Evolutionary conservation across 1,284 basidiomycete species (phyloP), one percentile per base, ranked within the genome.

Genomic region (Malassezia nana): DNA sequence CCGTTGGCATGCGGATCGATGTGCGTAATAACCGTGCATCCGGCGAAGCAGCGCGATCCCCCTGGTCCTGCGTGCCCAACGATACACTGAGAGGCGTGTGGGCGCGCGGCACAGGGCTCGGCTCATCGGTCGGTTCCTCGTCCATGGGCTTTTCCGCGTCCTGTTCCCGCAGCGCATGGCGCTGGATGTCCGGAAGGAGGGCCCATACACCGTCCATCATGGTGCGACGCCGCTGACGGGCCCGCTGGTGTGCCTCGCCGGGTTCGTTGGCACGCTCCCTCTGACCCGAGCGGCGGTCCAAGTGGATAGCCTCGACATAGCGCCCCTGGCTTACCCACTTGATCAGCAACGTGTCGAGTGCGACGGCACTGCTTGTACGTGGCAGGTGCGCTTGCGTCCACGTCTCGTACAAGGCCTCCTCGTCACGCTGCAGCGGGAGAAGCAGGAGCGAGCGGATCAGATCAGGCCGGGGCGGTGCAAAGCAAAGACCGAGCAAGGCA

Each of bases 281-380:
- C 24, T 46, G 49, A 12, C 43, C 24, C 4, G 54, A 35, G 35
- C 65, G 55, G 2, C 61, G 52, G 42, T 66, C 64, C n/a, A 67
- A 51, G 7, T 63, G 58, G 30, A 67, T 64, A 0, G 67, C 67
- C 47, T 67, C 65, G 53, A 67, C 58, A 52, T 67, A 69, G 18
- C 60, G 50, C 0, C 65, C 67, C 24, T 65, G 58, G 50, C 58
- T 58, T 41, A 69, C 61, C 41, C 58, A 63, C 22, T 66, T 58
- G 33, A 67, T 52, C 24, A 69, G 58, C 22, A 69, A 54, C 12
- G 64, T 60, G 43, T 69, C 67, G 18, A 64, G 55, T 10, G 63
- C 63, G 10, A 63, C 52, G 6, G 62, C 61, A 1, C 60, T 50
- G 1, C 63, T 58, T 6, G 55, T 49, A 18, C 25, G 44, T 16